These are phyloP conservation scores for Scytalidium sp. DNA, from an alignment of 2,329 filamentous ascomycete species.

Conservation along the genomic window DNA sequence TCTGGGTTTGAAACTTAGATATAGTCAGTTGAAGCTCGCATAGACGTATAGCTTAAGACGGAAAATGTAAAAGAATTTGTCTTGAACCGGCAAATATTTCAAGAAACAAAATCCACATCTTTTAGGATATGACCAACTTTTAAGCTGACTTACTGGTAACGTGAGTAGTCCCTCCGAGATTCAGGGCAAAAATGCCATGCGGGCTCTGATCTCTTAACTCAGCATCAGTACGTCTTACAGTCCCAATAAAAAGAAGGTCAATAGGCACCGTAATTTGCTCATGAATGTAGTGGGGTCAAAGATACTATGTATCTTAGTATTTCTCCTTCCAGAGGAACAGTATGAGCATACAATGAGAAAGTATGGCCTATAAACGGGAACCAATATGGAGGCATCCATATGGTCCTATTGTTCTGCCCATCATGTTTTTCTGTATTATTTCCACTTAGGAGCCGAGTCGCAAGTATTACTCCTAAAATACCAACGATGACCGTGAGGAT, in stretches of 20 bases:
- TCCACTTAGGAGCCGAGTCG: conserved; percentile 21
- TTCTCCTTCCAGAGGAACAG: not conserved
- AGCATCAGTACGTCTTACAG: conserved; percentile 1
- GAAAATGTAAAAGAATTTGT: not conserved
- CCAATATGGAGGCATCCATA: conserved; percentile 56
- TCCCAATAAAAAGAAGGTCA: not conserved
- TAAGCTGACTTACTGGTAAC: conserved; percentile 20
- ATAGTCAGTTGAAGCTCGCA: not conserved
- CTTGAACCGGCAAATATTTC: not conserved
- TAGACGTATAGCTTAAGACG: not conserved
- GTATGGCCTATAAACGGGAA: conserved; percentile 55
- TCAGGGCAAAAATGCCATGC: conserved; percentile 25
- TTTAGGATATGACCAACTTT: too few relatives aligned
- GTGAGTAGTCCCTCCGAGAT: conserved; percentile 19
- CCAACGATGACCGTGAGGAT: conserved; percentile 16
- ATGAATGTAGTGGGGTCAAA: conserved; percentile 19
- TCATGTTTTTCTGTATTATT: conserved; percentile 3
- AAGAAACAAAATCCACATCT: too few relatives aligned
- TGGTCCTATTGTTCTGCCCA: conserved; percentile 22
- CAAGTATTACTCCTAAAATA: conserved; percentile 15
- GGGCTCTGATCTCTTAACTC: conserved; percentile 18
- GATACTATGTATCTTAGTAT: conserved; percentile 12
- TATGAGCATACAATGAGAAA: conserved; percentile 38
- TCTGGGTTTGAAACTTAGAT: conserved; percentile 19
- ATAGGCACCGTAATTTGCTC: conserved; percentile 16